Conservation (phyloP, 148 eudicot species). For the Silene uniflora region DNA sequence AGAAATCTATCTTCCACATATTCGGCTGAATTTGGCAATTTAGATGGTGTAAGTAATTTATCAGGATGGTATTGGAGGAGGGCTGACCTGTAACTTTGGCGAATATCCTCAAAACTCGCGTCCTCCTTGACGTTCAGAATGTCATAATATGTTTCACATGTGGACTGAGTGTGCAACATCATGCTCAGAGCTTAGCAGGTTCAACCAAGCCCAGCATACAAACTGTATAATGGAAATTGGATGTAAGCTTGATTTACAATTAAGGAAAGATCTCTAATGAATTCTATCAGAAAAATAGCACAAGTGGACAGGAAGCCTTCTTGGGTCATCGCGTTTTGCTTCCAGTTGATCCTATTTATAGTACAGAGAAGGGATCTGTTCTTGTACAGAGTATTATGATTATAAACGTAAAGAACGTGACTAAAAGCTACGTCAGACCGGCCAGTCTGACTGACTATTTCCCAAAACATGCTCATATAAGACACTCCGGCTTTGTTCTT, state of each 20-base stretch:
- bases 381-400: too few species aligned
- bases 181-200: slow-evolving; percentile 18
- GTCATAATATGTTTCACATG: slow-evolving; percentile 56
- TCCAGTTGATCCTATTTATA: too few species aligned
- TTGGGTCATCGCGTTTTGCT: too few species aligned
- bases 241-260: neutral
- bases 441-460: neutral
- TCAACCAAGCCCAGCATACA: neutral
- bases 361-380: too few species aligned
- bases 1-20: slow-evolving; percentile 41
- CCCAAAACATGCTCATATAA: neutral
- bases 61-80: slow-evolving; percentile 77
- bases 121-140: slow-evolving; percentile 62
- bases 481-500: neutral
- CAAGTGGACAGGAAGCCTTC: too few species aligned
- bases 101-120: slow-evolving; percentile 65
- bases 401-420: too few species aligned
- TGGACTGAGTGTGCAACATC: slow-evolving; percentile 26
- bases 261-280: neutral
- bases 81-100: slow-evolving; percentile 57
- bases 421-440: too few species aligned
- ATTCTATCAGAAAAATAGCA: neutral
- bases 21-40: slow-evolving; percentile 20
- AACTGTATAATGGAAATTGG: neutral
- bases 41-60: slow-evolving; percentile 36